These are phyloP conservation scores for Zostera marina DNA, from an alignment of 116 monocot genomes.

Conservation along the genomic window DNA sequence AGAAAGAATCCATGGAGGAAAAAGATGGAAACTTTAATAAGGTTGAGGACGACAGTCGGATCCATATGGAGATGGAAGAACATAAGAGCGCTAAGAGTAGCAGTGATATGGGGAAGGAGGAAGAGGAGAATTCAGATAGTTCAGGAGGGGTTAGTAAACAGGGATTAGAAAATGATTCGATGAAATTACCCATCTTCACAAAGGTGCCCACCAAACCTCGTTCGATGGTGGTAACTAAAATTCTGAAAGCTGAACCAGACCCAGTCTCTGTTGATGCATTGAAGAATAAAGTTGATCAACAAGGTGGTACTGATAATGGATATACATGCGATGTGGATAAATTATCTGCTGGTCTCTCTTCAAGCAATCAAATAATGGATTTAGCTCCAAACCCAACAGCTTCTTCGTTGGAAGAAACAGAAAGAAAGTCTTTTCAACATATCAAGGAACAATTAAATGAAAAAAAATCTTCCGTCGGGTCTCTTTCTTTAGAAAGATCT, in stretches of 20 bases:
- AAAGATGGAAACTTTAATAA: conserved; percentile 18
- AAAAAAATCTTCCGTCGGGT: not conserved
- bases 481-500: conserved; percentile 1
- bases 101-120: conserved; percentile 10
- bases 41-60: conserved; percentile 10
- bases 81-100: conserved; percentile 14
- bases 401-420: conserved; percentile 2
- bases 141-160: conserved; percentile 4
- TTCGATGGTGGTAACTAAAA: conserved; percentile 22
- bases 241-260: conserved; percentile 8
- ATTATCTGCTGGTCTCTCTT: not conserved
- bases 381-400: conserved; percentile 5
- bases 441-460: not conserved
- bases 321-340: conserved; percentile 4
- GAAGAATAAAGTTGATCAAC: not conserved
- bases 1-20: conserved; percentile 22
- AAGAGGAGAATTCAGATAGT: conserved; percentile 10
- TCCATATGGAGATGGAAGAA: conserved; percentile 13
- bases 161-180: conserved; percentile 13
- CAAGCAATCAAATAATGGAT: conserved; percentile 8
- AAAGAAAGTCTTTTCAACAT: not conserved
- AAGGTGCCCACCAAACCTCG: conserved; percentile 52
- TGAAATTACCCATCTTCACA: conserved; percentile 27
- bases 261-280: not conserved
- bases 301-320: not conserved